phyloP scores from a whole-genome alignment of 345 rosid genomes.

The Heritiera fomes region DNA sequence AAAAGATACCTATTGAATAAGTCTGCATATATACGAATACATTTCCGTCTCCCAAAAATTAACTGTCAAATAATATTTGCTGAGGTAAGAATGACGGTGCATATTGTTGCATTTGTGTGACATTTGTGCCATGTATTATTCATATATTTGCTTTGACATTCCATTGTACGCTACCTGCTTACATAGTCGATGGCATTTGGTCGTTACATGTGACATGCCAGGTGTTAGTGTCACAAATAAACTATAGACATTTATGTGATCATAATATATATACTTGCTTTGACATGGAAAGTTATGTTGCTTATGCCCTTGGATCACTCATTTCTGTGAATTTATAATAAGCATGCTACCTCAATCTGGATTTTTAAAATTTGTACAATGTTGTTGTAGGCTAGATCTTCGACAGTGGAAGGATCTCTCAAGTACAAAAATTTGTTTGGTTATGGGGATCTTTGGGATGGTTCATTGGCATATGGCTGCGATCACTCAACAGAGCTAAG shows the following conservation, averaged over 20 bases:
- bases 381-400: conserved; percentile 73
- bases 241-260: not conserved
- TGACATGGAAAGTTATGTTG: conserved; percentile 5
- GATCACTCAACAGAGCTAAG: conserved; percentile 82
- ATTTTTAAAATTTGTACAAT: conserved; percentile 15
- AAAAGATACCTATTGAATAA: not conserved
- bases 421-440: conserved; percentile 89
- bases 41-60: no score
- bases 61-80: no score
- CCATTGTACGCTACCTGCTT: not conserved
- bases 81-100: no score
- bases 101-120: no score
- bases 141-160: not conserved
- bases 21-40: no score
- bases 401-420: conserved; percentile 77
- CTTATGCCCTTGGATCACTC: not conserved
- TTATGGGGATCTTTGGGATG: conserved; percentile 91
- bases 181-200: not conserved
- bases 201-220: not conserved
- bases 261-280: not conserved
- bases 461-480: conserved; percentile 74
- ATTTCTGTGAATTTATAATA: not conserved
- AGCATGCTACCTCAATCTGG: not conserved
- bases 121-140: not conserved
- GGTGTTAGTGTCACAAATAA: not conserved